phyloP scores from a whole-genome alignment of 768 basidiomycete species.

The Cystobasidium onofrii region DNA sequence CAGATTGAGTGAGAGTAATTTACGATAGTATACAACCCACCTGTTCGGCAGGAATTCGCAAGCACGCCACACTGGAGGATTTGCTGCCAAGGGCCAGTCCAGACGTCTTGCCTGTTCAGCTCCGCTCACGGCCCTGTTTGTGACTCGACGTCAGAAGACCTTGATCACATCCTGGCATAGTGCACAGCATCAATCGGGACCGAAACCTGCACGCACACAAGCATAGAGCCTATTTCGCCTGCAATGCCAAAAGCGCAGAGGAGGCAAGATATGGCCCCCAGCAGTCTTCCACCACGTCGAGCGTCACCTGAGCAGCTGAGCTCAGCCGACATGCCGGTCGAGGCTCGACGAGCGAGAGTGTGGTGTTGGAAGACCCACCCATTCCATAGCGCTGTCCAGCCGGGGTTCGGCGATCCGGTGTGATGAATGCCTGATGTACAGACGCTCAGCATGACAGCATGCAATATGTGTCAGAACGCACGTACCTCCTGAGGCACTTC shows the following conservation, averaged over 20 bases:
- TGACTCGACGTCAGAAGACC: neutral
- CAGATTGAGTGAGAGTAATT: too few relatives aligned
- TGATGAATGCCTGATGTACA: neutral
- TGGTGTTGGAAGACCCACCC: neutral
- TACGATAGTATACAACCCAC: too few relatives aligned
- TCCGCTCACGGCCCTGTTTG: neutral
- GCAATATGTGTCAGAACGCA: too few relatives aligned
- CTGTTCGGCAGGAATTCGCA: neutral
- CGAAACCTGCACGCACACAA: neutral
- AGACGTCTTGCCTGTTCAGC: neutral
- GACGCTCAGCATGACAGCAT: too few relatives aligned
- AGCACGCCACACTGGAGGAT: neutral
- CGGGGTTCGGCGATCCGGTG: neutral
- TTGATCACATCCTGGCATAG: neutral
- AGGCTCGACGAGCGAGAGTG: neutral
- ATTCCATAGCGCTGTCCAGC: neutral
- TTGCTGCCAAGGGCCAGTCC: neutral
- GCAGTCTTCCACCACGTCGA: neutral
- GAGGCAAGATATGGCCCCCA: neutral
- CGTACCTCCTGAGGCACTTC: neutral
- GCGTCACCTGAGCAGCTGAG: neutral
- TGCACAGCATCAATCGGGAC: neutral
- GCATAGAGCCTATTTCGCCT: neutral
- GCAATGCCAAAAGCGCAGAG: neutral
- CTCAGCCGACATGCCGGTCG: neutral